Evolutionary conservation across 805 yeast genomes (phyloP), one percentile per base, ranked within the genome.

Genomic region (Alloascoidea hylecoeti): DNA sequence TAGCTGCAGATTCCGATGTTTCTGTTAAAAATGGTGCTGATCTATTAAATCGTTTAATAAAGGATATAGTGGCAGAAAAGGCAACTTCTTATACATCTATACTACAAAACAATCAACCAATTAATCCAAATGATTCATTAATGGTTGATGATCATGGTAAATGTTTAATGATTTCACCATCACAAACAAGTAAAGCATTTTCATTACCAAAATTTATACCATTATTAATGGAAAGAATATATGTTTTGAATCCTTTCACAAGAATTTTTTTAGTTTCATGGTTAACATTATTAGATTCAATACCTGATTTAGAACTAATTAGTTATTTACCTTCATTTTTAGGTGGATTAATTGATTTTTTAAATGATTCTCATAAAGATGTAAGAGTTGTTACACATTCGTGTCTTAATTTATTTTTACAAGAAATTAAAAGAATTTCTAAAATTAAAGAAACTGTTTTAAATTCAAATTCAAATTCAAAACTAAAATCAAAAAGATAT

Each of bases 11-110:
- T 51, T 71, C 86, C 1, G 97, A 92, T 48, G 74, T 80, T 34
- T 78, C 94, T 28, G 96, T 92, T 18, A 82, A 88, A 49, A 89
- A 86, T 49, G 98, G 96, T 5, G 96, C 97, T 3, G 96, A 88
- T 56, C 68, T 92, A 34, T 68, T 92, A 44, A 96, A 92, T 56
- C 57, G 96, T 23, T 66, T 92, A 42, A 75, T 92, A 48, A 88
- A 92, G 54, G 98, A 92, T 54, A 88, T 92, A 35, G 95, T 89
- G 0, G 81, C 94, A 36, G 97, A 94, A 44, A 84, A 88, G 51
- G 94, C 96, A 0, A 77, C 95, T 1, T 79, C 79, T 14, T 89
- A 85, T 56, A 77, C 85, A 2, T 79, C 89, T 15, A 69, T 81
- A 1, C 70, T 85, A 32, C 76, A 74, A 46, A 66, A 52, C 50